A percentile compares a stretch with the other conserved stretches of the same genome.
Conservation (phyloP, 2,329 filamentous ascomycete genomes). For the Alternaria ethzedia region DNA sequence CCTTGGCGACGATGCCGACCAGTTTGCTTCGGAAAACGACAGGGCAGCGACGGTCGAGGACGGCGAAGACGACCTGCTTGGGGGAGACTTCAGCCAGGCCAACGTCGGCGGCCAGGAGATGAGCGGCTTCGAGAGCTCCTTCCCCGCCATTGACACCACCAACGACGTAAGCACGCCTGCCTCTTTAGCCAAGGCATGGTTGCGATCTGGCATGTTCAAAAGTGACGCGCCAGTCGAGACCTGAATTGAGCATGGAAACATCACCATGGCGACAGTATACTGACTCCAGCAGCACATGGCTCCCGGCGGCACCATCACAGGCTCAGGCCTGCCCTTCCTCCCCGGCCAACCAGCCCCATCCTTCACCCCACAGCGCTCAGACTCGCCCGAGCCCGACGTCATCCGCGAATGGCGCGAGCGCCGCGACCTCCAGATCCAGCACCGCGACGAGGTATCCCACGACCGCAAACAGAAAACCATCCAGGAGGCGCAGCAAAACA, state of each 20-base stretch:
- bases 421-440: constrained; percentile 80
- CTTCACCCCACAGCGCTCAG: constrained; percentile 59
- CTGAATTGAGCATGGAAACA: neutral
- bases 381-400: constrained; percentile 87
- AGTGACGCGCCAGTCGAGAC: neutral
- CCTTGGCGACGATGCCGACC: constrained; percentile 90
- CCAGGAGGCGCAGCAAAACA: constrained; percentile 88
- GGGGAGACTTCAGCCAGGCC: constrained; percentile 59
- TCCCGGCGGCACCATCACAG: constrained; percentile 81
- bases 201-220: neutral
- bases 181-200: neutral
- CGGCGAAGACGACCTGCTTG: constrained; percentile 74
- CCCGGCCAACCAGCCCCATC: constrained; percentile 44
- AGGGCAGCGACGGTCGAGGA: constrained; percentile 67
- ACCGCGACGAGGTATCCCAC: constrained; percentile 83
- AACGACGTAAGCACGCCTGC: constrained; percentile 67
- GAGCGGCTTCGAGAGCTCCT: constrained; percentile 81
- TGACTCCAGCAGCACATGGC: constrained; percentile 65
- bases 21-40: constrained; percentile 82
- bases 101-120: constrained; percentile 54
- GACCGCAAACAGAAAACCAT: constrained; percentile 84
- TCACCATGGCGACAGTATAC: neutral
- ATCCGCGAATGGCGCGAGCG: constrained; percentile 90
- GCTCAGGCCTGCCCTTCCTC: constrained; percentile 64
- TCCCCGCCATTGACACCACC: constrained; percentile 78